Percentiles rank a stretch among this genome's conserved stretches.
These are phyloP conservation scores for Ceratocystis harringtonii DNA, from an alignment of 2,329 filamentous ascomycete genomes.

Conservation along the genomic window DNA sequence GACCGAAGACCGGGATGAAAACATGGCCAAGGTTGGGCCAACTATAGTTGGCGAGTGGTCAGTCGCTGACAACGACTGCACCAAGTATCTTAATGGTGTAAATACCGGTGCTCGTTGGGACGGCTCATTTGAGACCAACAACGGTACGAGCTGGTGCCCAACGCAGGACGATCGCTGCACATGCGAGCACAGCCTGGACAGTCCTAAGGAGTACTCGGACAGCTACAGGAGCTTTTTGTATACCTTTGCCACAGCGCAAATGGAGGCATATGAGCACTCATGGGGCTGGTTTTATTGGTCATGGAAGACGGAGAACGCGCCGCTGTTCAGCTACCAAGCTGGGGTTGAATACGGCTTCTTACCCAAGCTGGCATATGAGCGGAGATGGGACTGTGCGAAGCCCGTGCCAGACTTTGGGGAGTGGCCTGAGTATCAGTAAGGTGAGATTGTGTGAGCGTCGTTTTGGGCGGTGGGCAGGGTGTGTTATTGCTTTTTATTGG, in stretches of 20 bases:
- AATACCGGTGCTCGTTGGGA: slow-evolving; percentile 56
- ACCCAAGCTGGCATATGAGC: slow-evolving; percentile 41
- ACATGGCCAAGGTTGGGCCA: slow-evolving; percentile 40
- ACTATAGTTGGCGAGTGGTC: slow-evolving; percentile 66
- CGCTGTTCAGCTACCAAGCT: slow-evolving; percentile 58
- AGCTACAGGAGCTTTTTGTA: slow-evolving; percentile 53
- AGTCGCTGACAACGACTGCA: slow-evolving; percentile 56
- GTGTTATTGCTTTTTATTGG: too few relatives aligned
- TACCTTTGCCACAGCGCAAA: slow-evolving; percentile 61
- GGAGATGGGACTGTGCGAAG: slow-evolving; percentile 33
- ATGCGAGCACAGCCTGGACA: slow-evolving; percentile 43
- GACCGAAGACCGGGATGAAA: slow-evolving; percentile 42
- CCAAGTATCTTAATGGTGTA: slow-evolving; percentile 51
- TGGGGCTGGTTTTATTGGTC: slow-evolving; percentile 80
- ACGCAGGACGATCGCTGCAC: slow-evolving; percentile 36
- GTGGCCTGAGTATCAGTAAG: slow-evolving; percentile 21
- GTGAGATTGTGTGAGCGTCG: background rate
- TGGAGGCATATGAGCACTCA: slow-evolving; percentile 55
- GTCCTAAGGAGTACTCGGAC: slow-evolving; percentile 19
- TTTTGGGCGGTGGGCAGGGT: background rate
- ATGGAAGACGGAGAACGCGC: slow-evolving; percentile 57
- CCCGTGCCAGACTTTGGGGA: slow-evolving; percentile 23
- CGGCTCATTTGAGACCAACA: slow-evolving; percentile 44
- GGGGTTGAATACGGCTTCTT: slow-evolving; percentile 46
- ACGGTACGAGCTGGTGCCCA: slow-evolving; percentile 46